Conservation (phyloP, 305 asterid species). For the Caryopteris hybrid region DNA sequence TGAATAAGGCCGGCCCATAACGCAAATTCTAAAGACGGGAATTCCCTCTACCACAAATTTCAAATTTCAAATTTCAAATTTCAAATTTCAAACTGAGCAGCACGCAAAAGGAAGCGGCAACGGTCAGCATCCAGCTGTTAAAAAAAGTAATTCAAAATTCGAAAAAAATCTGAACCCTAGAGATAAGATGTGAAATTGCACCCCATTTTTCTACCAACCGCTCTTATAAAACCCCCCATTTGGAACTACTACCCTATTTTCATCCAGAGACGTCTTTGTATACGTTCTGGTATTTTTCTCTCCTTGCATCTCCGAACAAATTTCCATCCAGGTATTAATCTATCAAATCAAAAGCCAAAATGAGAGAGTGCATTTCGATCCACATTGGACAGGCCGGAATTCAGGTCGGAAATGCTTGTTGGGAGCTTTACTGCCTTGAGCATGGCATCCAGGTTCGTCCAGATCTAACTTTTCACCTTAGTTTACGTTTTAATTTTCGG, state of each 20-base stretch:
- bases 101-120: constrained; percentile 7
- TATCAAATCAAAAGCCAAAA: constrained; percentile 20
- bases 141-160: constrained; percentile 2
- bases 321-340: not conserved
- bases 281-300: constrained; percentile 42
- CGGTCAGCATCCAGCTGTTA: constrained; percentile 33
- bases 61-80: constrained; percentile 17
- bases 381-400: constrained; percentile 95
- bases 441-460: constrained; percentile 69
- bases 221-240: no score
- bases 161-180: constrained; percentile 22
- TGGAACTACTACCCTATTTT: no score
- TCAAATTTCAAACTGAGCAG: constrained; percentile 12
- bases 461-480: not conserved
- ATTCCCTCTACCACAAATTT: constrained; percentile 15
- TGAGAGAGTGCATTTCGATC: constrained; percentile 95
- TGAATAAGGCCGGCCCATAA: no score
- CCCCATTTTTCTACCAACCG: constrained; percentile 5
- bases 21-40: constrained; percentile 17
- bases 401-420: constrained; percentile 90
- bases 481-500: not conserved
- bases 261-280: constrained; percentile 57
- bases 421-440: constrained; percentile 94
- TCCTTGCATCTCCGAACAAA: not conserved
- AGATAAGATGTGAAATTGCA: not conserved